Conservation (phyloP, 805 yeast species). For the Saturnispora sekii region DNA sequence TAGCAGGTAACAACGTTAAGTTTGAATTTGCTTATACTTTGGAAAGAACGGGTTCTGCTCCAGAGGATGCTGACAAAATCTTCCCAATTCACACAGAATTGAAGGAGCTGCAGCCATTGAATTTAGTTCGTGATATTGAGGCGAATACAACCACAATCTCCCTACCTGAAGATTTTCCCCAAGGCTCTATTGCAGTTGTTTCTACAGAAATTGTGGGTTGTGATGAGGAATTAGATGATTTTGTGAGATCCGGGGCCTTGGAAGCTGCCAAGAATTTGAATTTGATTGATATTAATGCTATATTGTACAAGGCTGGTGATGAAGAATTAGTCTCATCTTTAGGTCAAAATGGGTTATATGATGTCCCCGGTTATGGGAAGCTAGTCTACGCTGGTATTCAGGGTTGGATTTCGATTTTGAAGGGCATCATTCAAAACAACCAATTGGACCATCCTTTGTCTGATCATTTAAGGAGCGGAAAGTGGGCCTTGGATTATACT, state of each 20-base stretch:
- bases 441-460: conserved; percentile 80
- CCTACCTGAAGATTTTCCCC: conserved; percentile 61
- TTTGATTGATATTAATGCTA: conserved; percentile 62
- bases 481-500: conserved; percentile 82
- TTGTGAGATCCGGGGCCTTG: conserved; percentile 64
- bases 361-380: conserved; percentile 62
- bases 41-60: conserved; percentile 25
- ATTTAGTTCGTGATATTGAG: conserved; percentile 33
- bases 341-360: conserved; percentile 66
- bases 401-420: conserved; percentile 77
- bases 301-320: conserved; percentile 69
- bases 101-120: conserved; percentile 41
- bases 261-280: conserved; percentile 56
- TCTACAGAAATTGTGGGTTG: conserved; percentile 61
- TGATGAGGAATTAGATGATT: conserved; percentile 53
- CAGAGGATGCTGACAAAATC: conserved; percentile 22
- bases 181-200: conserved; percentile 84
- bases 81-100: conserved; percentile 61
- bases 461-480: conserved; percentile 69
- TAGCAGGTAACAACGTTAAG: conserved; percentile 52
- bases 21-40: conserved; percentile 51
- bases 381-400: conserved; percentile 84
- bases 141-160: conserved; percentile 41
- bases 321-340: conserved; percentile 79
- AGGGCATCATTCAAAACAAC: conserved; percentile 52